Percentiles rank a stretch among this genome's conserved stretches.
These are phyloP conservation scores for Claviceps sp. DNA, from an alignment of 2,329 filamentous ascomycete species.

Conservation along the genomic window DNA sequence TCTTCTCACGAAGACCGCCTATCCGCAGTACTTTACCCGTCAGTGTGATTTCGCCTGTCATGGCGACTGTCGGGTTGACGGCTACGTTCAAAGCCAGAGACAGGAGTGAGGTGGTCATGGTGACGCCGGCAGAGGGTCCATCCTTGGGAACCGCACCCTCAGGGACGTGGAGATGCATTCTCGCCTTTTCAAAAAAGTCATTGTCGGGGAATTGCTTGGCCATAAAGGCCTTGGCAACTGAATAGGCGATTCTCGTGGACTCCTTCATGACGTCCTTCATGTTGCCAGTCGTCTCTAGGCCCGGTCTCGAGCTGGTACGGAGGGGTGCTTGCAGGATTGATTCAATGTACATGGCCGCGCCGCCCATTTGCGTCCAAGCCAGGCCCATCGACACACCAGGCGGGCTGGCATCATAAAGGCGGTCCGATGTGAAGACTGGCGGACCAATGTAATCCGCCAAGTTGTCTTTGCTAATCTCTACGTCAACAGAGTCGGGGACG, in stretches of 20 bases:
- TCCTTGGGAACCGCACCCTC: constrained; percentile 96
- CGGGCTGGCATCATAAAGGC: constrained; percentile 86
- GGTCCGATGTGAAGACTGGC: constrained; percentile 87
- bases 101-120: constrained; percentile 90
- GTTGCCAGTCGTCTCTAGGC: constrained; percentile 86
- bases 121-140: constrained; percentile 84
- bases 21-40: constrained; percentile 95
- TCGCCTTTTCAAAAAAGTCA: constrained; percentile 90
- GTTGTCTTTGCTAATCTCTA: constrained; percentile 77
- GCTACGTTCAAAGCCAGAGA: constrained; percentile 69
- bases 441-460: constrained; percentile 95
- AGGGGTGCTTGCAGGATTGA: constrained; percentile 83
- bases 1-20: constrained; percentile 90
- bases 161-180: constrained; percentile 89
- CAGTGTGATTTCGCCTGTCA: constrained; percentile 95
- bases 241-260: constrained; percentile 88
- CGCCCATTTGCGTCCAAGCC: constrained; percentile 95
- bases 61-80: constrained; percentile 77
- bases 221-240: constrained; percentile 83
- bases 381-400: constrained; percentile 95
- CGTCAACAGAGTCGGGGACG: constrained; percentile 76
- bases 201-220: constrained; percentile 78
- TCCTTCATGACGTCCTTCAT: constrained; percentile 97
- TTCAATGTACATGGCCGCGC: constrained; percentile 92
- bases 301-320: constrained; percentile 57